These are phyloP conservation scores for Gamarada debralockiae DNA, from an alignment of 495 filamentous ascomycete genomes.

Conservation along the genomic window DNA sequence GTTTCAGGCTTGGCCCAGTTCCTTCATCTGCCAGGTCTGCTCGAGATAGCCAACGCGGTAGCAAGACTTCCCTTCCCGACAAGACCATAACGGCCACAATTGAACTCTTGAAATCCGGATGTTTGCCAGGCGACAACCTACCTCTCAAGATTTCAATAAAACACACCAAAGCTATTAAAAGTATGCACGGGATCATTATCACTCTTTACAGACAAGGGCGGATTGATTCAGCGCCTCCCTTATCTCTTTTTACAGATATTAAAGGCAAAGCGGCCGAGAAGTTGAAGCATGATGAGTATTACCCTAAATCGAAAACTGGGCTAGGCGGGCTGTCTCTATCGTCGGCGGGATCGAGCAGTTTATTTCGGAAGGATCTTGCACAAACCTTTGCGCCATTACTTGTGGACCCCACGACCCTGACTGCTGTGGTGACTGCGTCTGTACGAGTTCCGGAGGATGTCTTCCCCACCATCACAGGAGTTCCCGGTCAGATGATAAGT, in stretches of 20 bases:
- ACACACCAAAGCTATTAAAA: conserved; percentile 83
- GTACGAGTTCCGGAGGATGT: conserved; percentile 84
- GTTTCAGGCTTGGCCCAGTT: conserved; percentile 37
- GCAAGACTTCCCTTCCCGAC: conserved; percentile 17
- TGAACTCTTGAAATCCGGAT: conserved; percentile 77
- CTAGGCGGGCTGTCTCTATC: conserved; percentile 79
- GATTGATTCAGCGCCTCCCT: conserved; percentile 77
- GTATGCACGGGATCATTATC: conserved; percentile 85
- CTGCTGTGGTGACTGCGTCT: conserved; percentile 70
- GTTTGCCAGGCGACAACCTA: conserved; percentile 79
- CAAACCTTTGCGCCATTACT: conserved; percentile 85
- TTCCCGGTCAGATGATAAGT: conserved; percentile 86
- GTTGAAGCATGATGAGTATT: conserved; percentile 74
- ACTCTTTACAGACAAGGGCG: conserved; percentile 90
- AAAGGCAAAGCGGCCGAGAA: conserved; percentile 57
- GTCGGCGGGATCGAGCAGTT: conserved; percentile 73
- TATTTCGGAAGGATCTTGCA: conserved; percentile 89
- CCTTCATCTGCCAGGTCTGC: conserved; percentile 18
- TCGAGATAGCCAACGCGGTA: conserved; percentile 10
- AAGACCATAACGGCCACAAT: conserved; percentile 86
- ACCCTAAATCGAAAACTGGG: conserved; percentile 66
- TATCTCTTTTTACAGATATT: conserved; percentile 50
- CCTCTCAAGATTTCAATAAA: conserved; percentile 76
- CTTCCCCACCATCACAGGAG: conserved; percentile 86
- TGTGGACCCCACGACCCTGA: conserved; percentile 75